Evolutionary conservation across 192 early-diverging fungal species (phyloP), one percentile per base, ranked within the genome.

Genomic region (Podila epigama): DNA sequence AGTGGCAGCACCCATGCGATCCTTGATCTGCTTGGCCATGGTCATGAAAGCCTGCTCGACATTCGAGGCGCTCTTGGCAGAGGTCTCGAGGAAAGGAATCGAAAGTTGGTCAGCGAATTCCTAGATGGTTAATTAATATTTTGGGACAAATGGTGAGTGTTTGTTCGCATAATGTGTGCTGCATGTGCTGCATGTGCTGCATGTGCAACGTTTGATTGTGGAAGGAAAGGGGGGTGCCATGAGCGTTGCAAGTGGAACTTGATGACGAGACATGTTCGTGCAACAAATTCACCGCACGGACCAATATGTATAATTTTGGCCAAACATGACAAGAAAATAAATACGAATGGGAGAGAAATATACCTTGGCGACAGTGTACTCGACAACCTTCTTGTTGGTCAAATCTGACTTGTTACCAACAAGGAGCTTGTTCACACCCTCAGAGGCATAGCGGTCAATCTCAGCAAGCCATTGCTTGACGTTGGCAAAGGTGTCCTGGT

Each of bases 1-100:
- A 29, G 78, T 86, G 44, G 82, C 68, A 36, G 75, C 67, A 16
- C 88, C 84, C 88, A 89, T 86, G 35, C 88, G 89, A 79, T 99
- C 97, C 85, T 99, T 97, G 80, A 99, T 98, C 85, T 99, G 96
- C 79, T 94, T 95, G 25, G 96, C 96, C 96, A 98, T 98, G 34
- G 95, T 97, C 91, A 99, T 87, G 86, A 99, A 99, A 34, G 97
- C 97, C 75, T 96, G 94, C 85, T 99, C 97, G 25, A 98, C 97
- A 69, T 97, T 99, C n/a, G 92, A 92, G 15, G 97, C 90, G 69
- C 94, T 92, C 88, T 98, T 99, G 55, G 97, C 97, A n/a, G 92
- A 94, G 12, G 97, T 99, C 80, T 99, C 97, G 85, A 98, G 84
- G 82, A 99, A 96, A 44, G 96, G 91, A 58, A 99, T 96, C 48